Evolutionary conservation across 306 rosid species (phyloP), one percentile per base, ranked within the genome.

Genomic region (Cucurbita ficifolia): DNA sequence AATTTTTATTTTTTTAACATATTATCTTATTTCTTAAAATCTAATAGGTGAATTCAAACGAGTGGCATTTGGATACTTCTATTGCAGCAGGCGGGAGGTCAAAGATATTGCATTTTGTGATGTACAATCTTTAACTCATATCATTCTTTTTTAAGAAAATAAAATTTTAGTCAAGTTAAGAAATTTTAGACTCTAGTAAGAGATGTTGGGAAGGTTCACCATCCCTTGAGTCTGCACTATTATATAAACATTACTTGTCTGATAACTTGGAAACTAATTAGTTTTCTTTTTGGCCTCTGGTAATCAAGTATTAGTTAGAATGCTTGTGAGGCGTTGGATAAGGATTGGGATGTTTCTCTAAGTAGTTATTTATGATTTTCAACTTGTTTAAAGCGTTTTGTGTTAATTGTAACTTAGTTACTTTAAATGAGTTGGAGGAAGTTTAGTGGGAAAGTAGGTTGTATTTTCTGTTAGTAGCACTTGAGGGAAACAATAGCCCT

Each of bases 61-160:
- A 94, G 77, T 94, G 99, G 99, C 95, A 94, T 76, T 86, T 94
- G 85, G 99, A 94, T 82, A 91, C 99, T 77, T 94, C 97, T 39
- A 83, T 89, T 83, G 96, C 96, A 73, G 96, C 97, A 35, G 87
- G 96, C 52, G 99, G 97, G 87, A 87, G 99, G 82, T 91, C 99
- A 83, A 94, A 94, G 87, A 89, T 94, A 85, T 83, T 94, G 89
- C 97, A 90, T 76, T 91, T 94, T 84, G 99, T 86, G 87, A 95
- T 91, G 99, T 94, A 94, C 84, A 79, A 79, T 81, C 88, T 84
- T 83, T 79, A 82, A 79, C 94, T 80, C 80, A 62, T 24, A 79
- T 81, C 78, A 17, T 49, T 79, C 65, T 45, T 70, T 55, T 74
- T 29, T 29, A 29, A n/a, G n/a, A n/a, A n/a, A 29, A 29, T 29